Percentiles rank a stretch among this genome's conserved stretches.
phyloP scores from a whole-genome alignment of 1,284 basidiomycete genomes.

The Tilletiopsis washingtonensis region DNA sequence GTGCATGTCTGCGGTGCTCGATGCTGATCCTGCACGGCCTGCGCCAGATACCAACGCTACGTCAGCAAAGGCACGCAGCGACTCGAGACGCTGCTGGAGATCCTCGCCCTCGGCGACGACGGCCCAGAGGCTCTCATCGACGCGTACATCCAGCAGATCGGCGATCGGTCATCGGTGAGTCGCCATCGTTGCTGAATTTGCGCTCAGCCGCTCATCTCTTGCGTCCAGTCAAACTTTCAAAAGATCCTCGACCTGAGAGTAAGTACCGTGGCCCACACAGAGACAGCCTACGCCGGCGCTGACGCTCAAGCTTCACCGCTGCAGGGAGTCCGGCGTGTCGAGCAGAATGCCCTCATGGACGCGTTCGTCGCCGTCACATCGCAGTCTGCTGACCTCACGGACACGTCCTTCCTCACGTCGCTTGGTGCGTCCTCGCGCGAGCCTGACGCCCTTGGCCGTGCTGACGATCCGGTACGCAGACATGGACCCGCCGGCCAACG shows the following conservation, averaged over 20 bases:
- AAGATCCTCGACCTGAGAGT: conserved; percentile 89
- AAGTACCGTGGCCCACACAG: background rate
- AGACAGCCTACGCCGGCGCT: background rate
- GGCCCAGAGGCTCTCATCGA: conserved; percentile 15
- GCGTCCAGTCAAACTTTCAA: conserved; percentile 58
- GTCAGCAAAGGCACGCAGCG: conserved; percentile 22
- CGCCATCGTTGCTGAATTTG: too few relatives aligned
- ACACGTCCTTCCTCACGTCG: conserved; percentile 62
- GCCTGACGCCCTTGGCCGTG: background rate
- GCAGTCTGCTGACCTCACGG: conserved; percentile 72
- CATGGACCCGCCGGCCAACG: background rate
- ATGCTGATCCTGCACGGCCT: background rate
- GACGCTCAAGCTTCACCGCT: background rate
- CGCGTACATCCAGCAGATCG: conserved; percentile 29
- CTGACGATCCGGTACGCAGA: background rate
- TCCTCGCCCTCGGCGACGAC: conserved; percentile 19
- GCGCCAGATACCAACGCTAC: conserved; percentile 30
- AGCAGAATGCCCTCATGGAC: conserved; percentile 83
- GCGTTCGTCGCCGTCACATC: conserved; percentile 83
- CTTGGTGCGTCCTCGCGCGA: background rate
- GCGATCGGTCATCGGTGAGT: conserved; percentile 40
- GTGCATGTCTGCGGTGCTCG: background rate
- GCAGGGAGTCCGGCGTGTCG: conserved; percentile 67
- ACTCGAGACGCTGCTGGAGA: conserved; percentile 24
- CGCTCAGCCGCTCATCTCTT: too few relatives aligned